Evolutionary conservation across 768 basidiomycete species (phyloP).

Genomic region (Tricholoma furcatifolium): DNA sequence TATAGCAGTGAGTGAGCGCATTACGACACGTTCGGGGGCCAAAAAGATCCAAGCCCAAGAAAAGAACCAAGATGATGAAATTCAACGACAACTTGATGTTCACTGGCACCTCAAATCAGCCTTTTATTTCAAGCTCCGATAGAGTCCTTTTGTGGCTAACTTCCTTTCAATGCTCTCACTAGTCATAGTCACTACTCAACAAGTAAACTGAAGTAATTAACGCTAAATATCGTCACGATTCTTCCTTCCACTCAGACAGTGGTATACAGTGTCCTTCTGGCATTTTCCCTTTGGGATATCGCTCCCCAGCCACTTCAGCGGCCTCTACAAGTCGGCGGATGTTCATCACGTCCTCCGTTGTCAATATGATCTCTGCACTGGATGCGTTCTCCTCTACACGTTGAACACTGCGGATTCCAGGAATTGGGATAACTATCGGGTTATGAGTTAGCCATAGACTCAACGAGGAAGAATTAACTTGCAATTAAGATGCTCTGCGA

Average conservation of each 20-base stretch:
- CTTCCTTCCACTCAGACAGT: conserved; percentile 16
- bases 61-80: no score
- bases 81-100: no score
- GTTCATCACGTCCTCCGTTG: conserved; percentile 18
- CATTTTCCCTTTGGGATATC: conserved; percentile 17
- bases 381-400: conserved; percentile 22
- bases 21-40: no score
- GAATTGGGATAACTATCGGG: conserved; percentile 25
- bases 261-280: conserved; percentile 21
- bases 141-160: no score
- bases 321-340: conserved; percentile 20
- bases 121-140: no score
- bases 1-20: no score
- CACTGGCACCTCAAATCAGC: no score
- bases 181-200: no score
- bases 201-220: no score
- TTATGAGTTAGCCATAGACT: neutral
- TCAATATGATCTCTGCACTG: conserved; percentile 18
- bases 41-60: no score
- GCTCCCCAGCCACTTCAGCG: conserved; percentile 19
- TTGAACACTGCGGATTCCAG: conserved; percentile 17
- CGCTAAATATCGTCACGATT: neutral
- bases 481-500: conserved; percentile 27
- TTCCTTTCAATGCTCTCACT: no score
- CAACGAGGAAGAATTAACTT: neutral